These are phyloP conservation scores for Myxozyma mucilagina DNA, from an alignment of 805 yeast genomes.

Conservation along the genomic window DNA sequence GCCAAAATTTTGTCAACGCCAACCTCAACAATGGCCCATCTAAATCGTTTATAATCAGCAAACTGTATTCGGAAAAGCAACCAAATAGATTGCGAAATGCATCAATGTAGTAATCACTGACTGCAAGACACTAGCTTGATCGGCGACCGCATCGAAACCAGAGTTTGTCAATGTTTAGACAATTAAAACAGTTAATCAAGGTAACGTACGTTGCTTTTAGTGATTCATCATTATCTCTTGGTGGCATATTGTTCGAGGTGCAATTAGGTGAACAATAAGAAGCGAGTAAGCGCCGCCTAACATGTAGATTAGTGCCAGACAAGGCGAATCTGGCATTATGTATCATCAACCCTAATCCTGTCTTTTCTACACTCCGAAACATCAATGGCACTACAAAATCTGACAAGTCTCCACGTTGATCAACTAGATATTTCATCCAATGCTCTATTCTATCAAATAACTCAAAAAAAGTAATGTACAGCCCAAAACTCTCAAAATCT, in stretches of 20 bases:
- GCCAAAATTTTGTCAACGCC: slow-evolving; percentile 45
- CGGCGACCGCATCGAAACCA: background rate
- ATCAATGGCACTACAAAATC: no score
- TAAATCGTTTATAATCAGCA: slow-evolving; percentile 8
- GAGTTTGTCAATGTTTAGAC: background rate
- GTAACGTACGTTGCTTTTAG: slow-evolving; percentile 17
- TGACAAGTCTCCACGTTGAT: no score
- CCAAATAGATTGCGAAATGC: background rate
- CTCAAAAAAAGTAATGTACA: no score
- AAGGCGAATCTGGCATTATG: no score
- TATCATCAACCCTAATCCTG: no score
- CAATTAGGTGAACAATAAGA: background rate
- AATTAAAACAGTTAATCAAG: background rate
- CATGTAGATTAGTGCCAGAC: background rate
- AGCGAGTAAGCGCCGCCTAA: background rate
- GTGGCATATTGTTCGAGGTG: background rate
- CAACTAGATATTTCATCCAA: no score
- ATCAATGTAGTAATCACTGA: background rate
- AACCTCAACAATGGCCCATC: slow-evolving; percentile 45
- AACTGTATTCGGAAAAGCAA: background rate
- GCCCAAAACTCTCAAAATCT: no score
- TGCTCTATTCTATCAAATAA: no score
- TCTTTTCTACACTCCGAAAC: no score
- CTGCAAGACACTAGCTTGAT: background rate
- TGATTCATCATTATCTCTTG: slow-evolving; percentile 5